Conservation (phyloP, 2,329 filamentous ascomycete species). For the Cercospora beticola region DNA sequence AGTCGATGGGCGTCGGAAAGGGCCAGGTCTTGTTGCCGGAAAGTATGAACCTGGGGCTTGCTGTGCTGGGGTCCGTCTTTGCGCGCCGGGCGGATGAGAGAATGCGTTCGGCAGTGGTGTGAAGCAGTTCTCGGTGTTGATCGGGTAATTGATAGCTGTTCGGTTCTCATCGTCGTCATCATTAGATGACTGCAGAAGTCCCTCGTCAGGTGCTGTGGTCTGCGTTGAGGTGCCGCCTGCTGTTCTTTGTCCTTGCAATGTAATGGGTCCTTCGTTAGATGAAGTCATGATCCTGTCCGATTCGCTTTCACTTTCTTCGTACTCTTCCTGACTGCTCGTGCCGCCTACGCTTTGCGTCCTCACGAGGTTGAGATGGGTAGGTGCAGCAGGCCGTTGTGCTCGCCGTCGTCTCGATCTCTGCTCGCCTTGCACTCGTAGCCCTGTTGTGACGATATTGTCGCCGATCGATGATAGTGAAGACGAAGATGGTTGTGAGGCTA, state of each 20-base stretch:
- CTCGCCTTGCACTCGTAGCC: slow-evolving; percentile 70
- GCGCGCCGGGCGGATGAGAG: slow-evolving; percentile 70
- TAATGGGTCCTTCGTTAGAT: slow-evolving; percentile 59
- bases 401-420: slow-evolving; percentile 61
- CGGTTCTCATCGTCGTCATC: slow-evolving; percentile 71
- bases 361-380: slow-evolving; percentile 43
- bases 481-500: slow-evolving; percentile 88
- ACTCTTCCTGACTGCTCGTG: slow-evolving; percentile 84
- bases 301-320: slow-evolving; percentile 89
- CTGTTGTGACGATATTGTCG: slow-evolving; percentile 89
- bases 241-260: slow-evolving; percentile 33
- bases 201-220: slow-evolving; percentile 43
- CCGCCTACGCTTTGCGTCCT: slow-evolving; percentile 49
- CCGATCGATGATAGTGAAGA: slow-evolving; percentile 81
- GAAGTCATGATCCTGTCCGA: slow-evolving; percentile 70
- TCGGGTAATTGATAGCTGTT: slow-evolving; percentile 71
- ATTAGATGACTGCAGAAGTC: slow-evolving; percentile 26
- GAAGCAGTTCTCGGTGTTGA: slow-evolving; percentile 59
- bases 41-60: slow-evolving; percentile 49
- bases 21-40: slow-evolving; percentile 39
- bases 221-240: slow-evolving; percentile 13
- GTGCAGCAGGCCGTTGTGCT: slow-evolving; percentile 43
- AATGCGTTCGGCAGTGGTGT: slow-evolving; percentile 91
- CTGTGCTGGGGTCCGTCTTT: slow-evolving; percentile 51
- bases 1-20: slow-evolving; percentile 26